phyloP scores from a whole-genome alignment of 345 rosid species.

The Cardamine occulta region DNA sequence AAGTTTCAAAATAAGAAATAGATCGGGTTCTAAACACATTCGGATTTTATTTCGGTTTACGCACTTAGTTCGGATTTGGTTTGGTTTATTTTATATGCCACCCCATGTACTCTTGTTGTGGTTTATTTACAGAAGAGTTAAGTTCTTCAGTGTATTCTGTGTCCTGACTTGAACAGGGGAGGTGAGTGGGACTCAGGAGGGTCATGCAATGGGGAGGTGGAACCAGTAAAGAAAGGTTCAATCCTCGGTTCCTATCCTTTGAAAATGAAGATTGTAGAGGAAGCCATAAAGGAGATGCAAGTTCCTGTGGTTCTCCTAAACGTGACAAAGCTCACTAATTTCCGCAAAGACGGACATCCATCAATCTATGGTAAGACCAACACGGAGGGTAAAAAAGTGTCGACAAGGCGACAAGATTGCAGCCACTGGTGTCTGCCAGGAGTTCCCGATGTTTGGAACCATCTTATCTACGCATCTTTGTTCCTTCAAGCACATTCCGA shows the following conservation, averaged over 20 bases:
- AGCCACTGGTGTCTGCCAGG: conserved; percentile 99
- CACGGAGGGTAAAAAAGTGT: conserved; percentile 46
- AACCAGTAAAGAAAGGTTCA: conserved; percentile 64
- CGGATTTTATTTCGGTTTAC: background rate
- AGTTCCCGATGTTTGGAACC: conserved; percentile 94
- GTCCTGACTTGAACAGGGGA: conserved; percentile 55
- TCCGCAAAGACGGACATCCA: conserved; percentile 93
- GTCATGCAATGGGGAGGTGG: conserved; percentile 75
- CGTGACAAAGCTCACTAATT: conserved; percentile 82
- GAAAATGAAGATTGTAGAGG: conserved; percentile 91
- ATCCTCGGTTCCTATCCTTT: conserved; percentile 67
- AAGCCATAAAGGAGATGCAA: conserved; percentile 64
- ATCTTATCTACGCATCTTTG: conserved; percentile 76
- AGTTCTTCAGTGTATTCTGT: background rate
- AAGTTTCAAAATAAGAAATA: background rate
- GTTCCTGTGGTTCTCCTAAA: conserved; percentile 69
- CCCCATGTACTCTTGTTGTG: background rate
- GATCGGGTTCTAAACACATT: background rate
- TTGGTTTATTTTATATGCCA: background rate
- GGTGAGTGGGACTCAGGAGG: conserved; percentile 99
- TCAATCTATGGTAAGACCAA: conserved; percentile 70
- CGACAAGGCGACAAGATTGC: conserved; percentile 73
- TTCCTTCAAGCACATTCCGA: conserved; percentile 44
- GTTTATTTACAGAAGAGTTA: background rate
- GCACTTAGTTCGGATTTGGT: background rate